These are phyloP conservation scores for Penium margaritaceum DNA, from an alignment of 139 green algal genomes.

Conservation along the genomic window DNA sequence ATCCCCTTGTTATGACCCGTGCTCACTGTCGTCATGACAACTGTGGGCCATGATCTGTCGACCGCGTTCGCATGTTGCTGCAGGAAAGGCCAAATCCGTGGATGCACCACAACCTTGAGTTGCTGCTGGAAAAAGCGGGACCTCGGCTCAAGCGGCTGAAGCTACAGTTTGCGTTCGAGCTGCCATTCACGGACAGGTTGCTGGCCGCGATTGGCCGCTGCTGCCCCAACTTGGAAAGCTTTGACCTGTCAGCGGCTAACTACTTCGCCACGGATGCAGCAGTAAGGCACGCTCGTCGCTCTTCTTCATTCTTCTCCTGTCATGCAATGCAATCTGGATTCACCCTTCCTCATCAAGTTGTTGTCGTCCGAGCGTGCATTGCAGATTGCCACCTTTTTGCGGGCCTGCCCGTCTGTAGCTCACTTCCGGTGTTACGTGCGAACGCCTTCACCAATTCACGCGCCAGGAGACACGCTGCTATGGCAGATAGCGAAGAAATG, in stretches of 20 bases:
- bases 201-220: background rate
- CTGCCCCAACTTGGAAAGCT: slow-evolving; percentile 12
- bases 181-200: background rate
- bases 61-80: no score
- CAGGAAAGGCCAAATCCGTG: slow-evolving; percentile 29
- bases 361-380: no score
- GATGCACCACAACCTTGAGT: slow-evolving; percentile 23
- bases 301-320: no score
- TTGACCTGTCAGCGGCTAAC: slow-evolving; percentile 9
- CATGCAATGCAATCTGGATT: background rate
- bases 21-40: no score
- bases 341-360: no score
- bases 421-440: slow-evolving; percentile 23
- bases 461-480: background rate
- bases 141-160: background rate
- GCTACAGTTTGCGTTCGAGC: slow-evolving; percentile 5
- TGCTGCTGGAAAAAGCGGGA: background rate
- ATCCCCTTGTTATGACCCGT: no score
- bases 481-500: slow-evolving; percentile 24
- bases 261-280: slow-evolving; percentile 15
- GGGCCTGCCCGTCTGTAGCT: slow-evolving; percentile 3
- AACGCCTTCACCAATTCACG: background rate
- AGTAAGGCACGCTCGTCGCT: slow-evolving; percentile 2
- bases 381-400: slow-evolving; percentile 17
- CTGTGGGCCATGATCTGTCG: no score